Conservation (phyloP, 768 basidiomycete genomes). For the Collybia sordida region DNA sequence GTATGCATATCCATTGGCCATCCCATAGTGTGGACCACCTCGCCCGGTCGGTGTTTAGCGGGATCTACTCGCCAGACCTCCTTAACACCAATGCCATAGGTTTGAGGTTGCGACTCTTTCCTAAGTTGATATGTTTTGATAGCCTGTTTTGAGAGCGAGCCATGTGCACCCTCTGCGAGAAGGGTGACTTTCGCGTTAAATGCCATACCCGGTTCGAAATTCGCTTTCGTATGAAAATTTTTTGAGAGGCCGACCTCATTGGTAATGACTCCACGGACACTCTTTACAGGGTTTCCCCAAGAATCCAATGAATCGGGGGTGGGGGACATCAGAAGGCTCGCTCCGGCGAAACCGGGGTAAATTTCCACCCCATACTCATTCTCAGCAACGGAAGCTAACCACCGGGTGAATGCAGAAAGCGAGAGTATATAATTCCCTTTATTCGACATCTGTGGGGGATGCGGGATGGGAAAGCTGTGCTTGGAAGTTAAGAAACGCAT, state of each 20-base stretch:
- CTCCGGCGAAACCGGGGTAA: slow-evolving; percentile 96
- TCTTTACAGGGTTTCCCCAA: slow-evolving; percentile 42
- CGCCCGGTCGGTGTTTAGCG: slow-evolving; percentile 61
- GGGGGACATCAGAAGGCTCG: slow-evolving; percentile 70
- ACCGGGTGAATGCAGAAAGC: slow-evolving; percentile 83
- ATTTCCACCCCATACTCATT: slow-evolving; percentile 82
- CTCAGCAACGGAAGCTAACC: slow-evolving; percentile 88
- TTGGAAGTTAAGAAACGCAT: slow-evolving; percentile 86
- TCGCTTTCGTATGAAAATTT: slow-evolving; percentile 71
- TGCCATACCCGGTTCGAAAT: slow-evolving; percentile 95
- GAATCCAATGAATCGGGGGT: slow-evolving; percentile 41
- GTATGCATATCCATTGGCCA: slow-evolving; percentile 86
- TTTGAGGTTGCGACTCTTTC: slow-evolving; percentile 76
- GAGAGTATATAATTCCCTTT: slow-evolving; percentile 91
- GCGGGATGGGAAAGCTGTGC: slow-evolving; percentile 77
- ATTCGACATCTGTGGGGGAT: slow-evolving; percentile 97
- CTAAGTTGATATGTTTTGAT: slow-evolving; percentile 75
- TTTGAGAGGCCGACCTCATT: slow-evolving; percentile 94
- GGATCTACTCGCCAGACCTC: slow-evolving; percentile 92
- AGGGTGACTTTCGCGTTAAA: slow-evolving; percentile 92
- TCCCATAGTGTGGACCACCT: slow-evolving; percentile 92
- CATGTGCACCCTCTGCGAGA: slow-evolving; percentile 94
- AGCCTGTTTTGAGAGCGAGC: slow-evolving; percentile 80
- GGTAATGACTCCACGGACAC: slow-evolving; percentile 79
- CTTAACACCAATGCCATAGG: slow-evolving; percentile 94